Conservation (phyloP, 768 basidiomycete genomes). For the Mycena epipterygia region DNA sequence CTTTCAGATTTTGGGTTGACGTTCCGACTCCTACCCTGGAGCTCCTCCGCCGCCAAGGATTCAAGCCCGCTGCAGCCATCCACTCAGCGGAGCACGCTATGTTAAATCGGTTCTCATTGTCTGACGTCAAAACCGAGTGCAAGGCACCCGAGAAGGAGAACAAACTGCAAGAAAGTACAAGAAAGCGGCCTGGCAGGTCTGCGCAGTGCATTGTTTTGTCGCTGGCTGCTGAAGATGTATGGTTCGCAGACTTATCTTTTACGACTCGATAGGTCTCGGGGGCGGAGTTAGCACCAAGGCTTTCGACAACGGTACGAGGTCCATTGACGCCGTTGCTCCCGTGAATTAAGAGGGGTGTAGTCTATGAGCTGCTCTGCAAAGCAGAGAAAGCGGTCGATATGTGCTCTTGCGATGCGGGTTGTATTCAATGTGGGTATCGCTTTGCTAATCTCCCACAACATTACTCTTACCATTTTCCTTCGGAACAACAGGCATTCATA, state of each 20-base stretch:
- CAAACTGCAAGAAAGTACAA: conserved; percentile 59
- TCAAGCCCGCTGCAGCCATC: conserved; percentile 84
- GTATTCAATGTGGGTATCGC: conserved; percentile 71
- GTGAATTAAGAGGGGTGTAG: conserved; percentile 46
- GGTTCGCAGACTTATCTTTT: conserved; percentile 78
- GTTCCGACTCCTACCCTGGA: conserved; percentile 61
- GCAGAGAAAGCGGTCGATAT: conserved; percentile 69
- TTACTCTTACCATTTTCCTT: no score
- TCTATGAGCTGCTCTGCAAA: conserved; percentile 69
- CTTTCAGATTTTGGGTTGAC: conserved; percentile 63
- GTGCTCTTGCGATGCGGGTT: conserved; percentile 81
- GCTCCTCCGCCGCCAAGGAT: conserved; percentile 63
- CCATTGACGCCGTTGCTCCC: conserved; percentile 7
- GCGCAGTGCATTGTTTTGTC: conserved; percentile 5
- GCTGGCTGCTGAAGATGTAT: background rate
- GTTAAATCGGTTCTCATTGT: conserved; percentile 80
- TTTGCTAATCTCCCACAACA: no score
- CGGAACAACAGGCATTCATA: conserved; percentile 83
- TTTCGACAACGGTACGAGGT: conserved; percentile 80
- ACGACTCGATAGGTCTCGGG: conserved; percentile 77
- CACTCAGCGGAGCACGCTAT: conserved; percentile 90
- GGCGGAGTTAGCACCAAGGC: conserved; percentile 83
- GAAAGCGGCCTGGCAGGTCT: conserved; percentile 81
- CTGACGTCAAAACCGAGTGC: conserved; percentile 87
- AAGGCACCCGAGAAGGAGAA: conserved; percentile 85